Percentiles rank a stretch among this genome's conserved stretches.
These are phyloP conservation scores for Fusarium nanum DNA, from an alignment of 2,329 filamentous ascomycete species.

Conservation along the genomic window DNA sequence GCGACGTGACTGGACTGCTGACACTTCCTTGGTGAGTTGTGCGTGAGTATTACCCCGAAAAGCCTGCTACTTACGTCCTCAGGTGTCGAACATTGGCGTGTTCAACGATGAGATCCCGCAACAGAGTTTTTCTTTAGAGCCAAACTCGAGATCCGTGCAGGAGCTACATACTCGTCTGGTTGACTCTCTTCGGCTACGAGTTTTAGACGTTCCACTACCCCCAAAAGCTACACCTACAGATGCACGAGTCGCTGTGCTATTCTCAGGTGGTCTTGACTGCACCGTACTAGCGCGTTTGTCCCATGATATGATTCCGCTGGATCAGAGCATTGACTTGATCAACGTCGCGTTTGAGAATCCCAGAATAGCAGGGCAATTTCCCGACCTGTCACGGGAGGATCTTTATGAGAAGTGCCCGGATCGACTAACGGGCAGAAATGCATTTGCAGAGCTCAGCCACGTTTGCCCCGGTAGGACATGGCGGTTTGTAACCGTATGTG, in stretches of 20 bases:
- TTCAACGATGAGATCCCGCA: constrained; percentile 63
- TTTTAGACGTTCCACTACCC: constrained; percentile 73
- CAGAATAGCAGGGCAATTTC: constrained; percentile 70
- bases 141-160: constrained; percentile 61
- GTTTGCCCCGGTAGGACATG: constrained; percentile 79
- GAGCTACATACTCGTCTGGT: constrained; percentile 66
- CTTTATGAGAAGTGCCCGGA: constrained; percentile 90
- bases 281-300: constrained; percentile 84
- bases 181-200: constrained; percentile 72
- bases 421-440: constrained; percentile 84
- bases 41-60: constrained; percentile 24
- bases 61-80: constrained; percentile 57
- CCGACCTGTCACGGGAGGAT: constrained; percentile 47
- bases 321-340: constrained; percentile 83
- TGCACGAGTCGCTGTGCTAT: constrained; percentile 79
- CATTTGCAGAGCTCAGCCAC: constrained; percentile 77
- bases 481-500: constrained; percentile 79
- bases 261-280: constrained; percentile 95
- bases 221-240: constrained; percentile 54
- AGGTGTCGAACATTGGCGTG: constrained; percentile 66
- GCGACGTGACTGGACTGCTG: constrained; percentile 49
- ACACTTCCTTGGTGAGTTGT: constrained; percentile 60
- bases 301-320: constrained; percentile 77
- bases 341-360: constrained; percentile 99
- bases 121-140: constrained; percentile 39